phyloP scores from a whole-genome alignment of 225 moss, liverwort and hornwort genomes.

The Physcomitrium patens region DNA sequence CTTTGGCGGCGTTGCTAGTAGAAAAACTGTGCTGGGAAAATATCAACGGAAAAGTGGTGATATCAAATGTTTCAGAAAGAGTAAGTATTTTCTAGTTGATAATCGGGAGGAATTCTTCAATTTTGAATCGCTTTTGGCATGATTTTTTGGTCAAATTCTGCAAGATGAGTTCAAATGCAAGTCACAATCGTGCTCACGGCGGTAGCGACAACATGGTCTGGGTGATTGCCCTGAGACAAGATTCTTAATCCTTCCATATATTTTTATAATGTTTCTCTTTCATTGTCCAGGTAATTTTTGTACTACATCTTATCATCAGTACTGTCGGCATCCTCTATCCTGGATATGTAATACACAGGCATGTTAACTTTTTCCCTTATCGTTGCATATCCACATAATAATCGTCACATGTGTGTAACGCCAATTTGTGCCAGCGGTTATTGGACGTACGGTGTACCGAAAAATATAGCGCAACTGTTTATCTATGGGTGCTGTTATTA shows the following conservation, averaged over 20 bases:
- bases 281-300: constrained; percentile 17
- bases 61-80: constrained; percentile 40
- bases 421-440: not conserved
- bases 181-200: not conserved
- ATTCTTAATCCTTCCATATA: not conserved
- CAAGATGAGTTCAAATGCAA: not conserved
- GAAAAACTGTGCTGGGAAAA: constrained; percentile 50
- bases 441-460: not conserved
- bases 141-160: not conserved
- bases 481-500: not conserved
- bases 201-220: not conserved
- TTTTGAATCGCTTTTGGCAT: not conserved
- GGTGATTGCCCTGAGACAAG: not conserved
- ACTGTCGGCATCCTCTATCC: constrained; percentile 65
- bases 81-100: constrained; percentile 31
- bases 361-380: not conserved
- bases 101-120: not conserved
- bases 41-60: constrained; percentile 25
- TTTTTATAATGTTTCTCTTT: not conserved
- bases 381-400: not conserved
- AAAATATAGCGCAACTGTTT: not conserved
- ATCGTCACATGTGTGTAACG: not conserved
- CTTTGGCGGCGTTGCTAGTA: constrained; percentile 62
- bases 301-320: constrained; percentile 47
- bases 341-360: constrained; percentile 78